These are phyloP conservation scores for Endotrypanum monterogeii DNA, from an alignment of 208 protist species.

Conservation along the genomic window DNA sequence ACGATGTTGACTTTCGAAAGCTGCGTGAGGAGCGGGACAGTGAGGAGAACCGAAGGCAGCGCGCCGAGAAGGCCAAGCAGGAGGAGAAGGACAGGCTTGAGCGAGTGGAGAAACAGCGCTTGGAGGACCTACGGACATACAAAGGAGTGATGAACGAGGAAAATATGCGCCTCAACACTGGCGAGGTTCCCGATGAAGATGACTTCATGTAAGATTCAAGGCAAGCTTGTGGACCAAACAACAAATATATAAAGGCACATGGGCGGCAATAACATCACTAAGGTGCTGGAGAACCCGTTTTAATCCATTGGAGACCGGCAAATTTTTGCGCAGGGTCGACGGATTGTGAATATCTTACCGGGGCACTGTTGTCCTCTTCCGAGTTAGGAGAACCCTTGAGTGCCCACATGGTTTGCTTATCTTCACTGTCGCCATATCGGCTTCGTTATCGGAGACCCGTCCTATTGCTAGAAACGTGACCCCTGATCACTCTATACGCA, in stretches of 20 bases:
- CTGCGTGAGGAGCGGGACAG: slow-evolving; percentile 82
- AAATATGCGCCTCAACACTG: slow-evolving; percentile 86
- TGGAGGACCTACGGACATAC: slow-evolving; percentile 82
- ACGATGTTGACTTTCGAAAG: slow-evolving; percentile 80
- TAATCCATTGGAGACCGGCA: too few relatives aligned
- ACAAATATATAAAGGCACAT: not conserved
- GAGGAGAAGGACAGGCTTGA: slow-evolving; percentile 66
- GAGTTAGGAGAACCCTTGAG: too few relatives aligned
- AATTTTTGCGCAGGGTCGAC: too few relatives aligned
- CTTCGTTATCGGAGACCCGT: not conserved
- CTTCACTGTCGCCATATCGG: not conserved
- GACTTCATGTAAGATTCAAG: slow-evolving; percentile 91
- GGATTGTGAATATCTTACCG: too few relatives aligned
- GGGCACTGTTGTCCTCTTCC: too few relatives aligned
- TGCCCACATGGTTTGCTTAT: too few relatives aligned
- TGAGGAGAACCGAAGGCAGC: slow-evolving; percentile 56
- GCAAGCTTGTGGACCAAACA: not conserved
- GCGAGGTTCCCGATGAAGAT: slow-evolving; percentile 90
- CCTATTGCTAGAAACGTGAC: not conserved
- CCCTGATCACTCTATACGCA: not conserved
- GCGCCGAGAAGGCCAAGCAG: slow-evolving; percentile 42
- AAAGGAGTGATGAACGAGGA: slow-evolving; percentile 74
- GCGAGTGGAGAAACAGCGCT: slow-evolving; percentile 73
- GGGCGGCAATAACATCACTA: not conserved
- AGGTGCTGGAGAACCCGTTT: too few relatives aligned